Base-by-base conservation (phyloP, 2,329 filamentous ascomycete species). In the Paraphoma sp. region DNA sequence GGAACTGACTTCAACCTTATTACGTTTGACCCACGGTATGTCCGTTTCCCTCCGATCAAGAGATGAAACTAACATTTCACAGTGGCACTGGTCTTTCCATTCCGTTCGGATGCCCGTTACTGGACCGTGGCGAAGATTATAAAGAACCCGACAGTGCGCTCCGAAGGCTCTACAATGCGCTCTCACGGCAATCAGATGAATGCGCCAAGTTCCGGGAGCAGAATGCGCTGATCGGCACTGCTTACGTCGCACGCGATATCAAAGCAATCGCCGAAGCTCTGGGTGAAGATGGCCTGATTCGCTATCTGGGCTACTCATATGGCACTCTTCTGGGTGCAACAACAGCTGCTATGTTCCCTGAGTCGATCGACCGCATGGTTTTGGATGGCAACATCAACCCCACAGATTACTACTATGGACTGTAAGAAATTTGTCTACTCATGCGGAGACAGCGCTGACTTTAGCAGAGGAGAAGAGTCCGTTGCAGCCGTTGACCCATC, bases 221-320 rank as follows among this genome's bases (percentile, higher is more conserved):
- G 17, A 30, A 33, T 17, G 41, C 16, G 6, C 8, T 54, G 28
- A 48, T 83, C 4, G 79, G 81, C 9, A 82, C 80, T 0, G 76
- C 78, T 0, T 82, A 79, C 56, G 72, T 75, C 0, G 81, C 76
- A 0, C 67, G 81, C 33, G 82, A 84, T 54, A 70, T 82, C 59
- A 76, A 82, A 53, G 52, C 64, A 5, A 76, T 83, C 48, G 78
- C 78, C 0, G 81, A 83, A 48, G 77, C 79, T 1, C 59, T 82
- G 2, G 69, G 61, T 1, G 79, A 80, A 45, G 79, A 80, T 53
- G 77, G 77, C 0, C 42, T 79, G 40, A 59, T 81, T 9, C 56
- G 75, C 17, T 82, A 76, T 56, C 79, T 73, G 75, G 79, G 78
- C 53, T 52, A 51, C 16, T 63, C 60, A 16, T 82, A 82, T 51